Conservation (phyloP, 2,329 filamentous ascomycete species). For the Stagonosporopsis cucurbitacearum region DNA sequence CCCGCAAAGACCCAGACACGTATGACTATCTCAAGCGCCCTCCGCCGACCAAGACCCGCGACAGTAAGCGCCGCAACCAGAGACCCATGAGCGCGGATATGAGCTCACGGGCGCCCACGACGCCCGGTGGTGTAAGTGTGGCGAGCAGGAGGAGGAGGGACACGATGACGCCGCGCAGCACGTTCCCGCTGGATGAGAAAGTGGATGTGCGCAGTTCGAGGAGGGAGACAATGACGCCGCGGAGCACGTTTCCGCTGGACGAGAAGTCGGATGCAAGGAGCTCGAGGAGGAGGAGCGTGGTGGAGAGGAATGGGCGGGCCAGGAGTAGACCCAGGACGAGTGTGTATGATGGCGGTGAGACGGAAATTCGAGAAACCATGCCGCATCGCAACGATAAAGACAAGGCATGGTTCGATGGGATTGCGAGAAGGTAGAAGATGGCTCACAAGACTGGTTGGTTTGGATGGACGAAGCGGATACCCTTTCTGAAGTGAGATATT, state of each 20-base stretch:
- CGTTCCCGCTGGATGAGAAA: constrained; percentile 28
- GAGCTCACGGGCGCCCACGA: constrained; percentile 8
- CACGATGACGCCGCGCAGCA: constrained; percentile 31
- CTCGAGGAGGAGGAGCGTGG: constrained; percentile 8
- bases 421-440: constrained; percentile 3
- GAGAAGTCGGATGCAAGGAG: constrained; percentile 17
- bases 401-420: constrained; percentile 46
- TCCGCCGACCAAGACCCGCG: constrained; percentile 35
- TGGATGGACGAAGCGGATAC: constrained; percentile 8
- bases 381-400: constrained; percentile 44
- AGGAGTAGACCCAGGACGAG: constrained; percentile 33
- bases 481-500: constrained; percentile 15
- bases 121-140: constrained; percentile 10
- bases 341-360: constrained; percentile 40
- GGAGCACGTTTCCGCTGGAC: constrained; percentile 28
- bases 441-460: constrained; percentile 6
- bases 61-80: constrained; percentile 20
- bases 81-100: constrained; percentile 28
- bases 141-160: constrained; percentile 22
- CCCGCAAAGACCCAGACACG: constrained; percentile 50
- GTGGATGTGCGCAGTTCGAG: constrained; percentile 16
- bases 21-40: constrained; percentile 51
- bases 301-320: constrained; percentile 19
- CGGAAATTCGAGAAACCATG: constrained; percentile 42
- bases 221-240: constrained; percentile 33